Evolutionary conservation across 176 grass and related monocot genomes (phyloP), one percentile per base, ranked within the genome.

Genomic region (Pontederia crassipes): DNA sequence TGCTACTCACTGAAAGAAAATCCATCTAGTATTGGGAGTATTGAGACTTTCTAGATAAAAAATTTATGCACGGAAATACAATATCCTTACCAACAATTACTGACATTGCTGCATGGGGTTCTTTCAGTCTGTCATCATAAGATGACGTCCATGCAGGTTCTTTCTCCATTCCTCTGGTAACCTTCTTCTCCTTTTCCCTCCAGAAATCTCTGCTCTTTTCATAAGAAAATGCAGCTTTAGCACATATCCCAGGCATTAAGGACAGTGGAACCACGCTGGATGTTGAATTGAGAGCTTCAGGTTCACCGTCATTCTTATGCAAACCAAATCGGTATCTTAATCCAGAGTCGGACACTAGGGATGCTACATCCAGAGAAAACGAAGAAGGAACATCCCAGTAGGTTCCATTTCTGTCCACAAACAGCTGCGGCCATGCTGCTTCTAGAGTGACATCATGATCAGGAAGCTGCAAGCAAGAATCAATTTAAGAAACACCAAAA

Each of bases 331-430:
- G 71, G 4, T 73, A 73, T 53, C 71, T 54, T 12, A 73, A 73
- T 15, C 71, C 71, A 46, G 70, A 62, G 26, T 73, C 49, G 47
- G 71, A 54, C 54, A 73, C 13, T 48, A 73, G 74, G 54, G 74
- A 77, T 46, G 64, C 8, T 13, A 77, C 29, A 57, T 77, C 59
- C 15, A 77, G 55, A 46, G 74, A 77, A 4, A 69, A 16, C 62
- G 74, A 77, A 46, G 65, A 54, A 29, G 74, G 74, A 61, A 77
- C 74, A 27, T 77, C 57, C 74, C 74, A 77, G 62, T 69, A 68
- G 69, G 49, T 55, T 28, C 74, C 74, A n/a, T 70, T 61, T 20
- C 65, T 77, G 56, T 77, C 74, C 74, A 77, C 13, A 66, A 69
- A 77, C 27, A 68, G 48, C 65, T 69, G 65, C n/a, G 74, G 74